Evolutionary conservation across 345 rosid genomes (phyloP), one percentile per base, ranked within the genome.

Genomic region (Dipteronia sinensis): DNA sequence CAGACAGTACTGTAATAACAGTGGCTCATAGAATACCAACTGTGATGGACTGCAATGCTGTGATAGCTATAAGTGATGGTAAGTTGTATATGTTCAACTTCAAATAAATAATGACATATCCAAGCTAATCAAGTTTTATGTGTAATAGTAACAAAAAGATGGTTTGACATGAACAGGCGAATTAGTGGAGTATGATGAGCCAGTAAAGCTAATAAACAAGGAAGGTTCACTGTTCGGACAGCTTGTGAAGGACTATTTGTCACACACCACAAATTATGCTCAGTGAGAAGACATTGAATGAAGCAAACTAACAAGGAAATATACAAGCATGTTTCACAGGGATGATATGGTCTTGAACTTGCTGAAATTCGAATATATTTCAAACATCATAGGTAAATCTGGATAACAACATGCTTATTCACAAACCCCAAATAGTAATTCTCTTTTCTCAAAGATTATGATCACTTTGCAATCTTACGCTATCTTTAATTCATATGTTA

Each of bases 181-280:
- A 62, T 34, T 87, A 65, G 86, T 78, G 16, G 90, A 85, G 77
- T 83, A 71, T 34, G 88, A 87, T n/a, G 77, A 85, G 67, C 90
- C 87, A 3, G 38, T 20, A 71, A 80, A 76, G 84, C 72, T 85
- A 61, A 78, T 85, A 81, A 74, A 59, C 42, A 80, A 2, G 40
- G 83, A 83, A 56, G 82, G 80, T 16, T 87, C 90, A 0, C 64
- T 85, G n/a, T 85, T 87, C 34, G 85, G 87, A 29, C 86, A 78
- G 78, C 86, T 87, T 1, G 86, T 87, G 29, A 77, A 79, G 77
- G 90, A 84, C 38, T 66, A 76, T 2, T 82, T 74, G 80, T 81
- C 74, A 29, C 77, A 49, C 23, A 10, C 77, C 3, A 49, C 62
- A 29, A 65, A 59, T 22, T 64, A 42, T 42, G 10, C 11, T 42